These are phyloP conservation scores for Trichoderma sp. DNA, from an alignment of 2,329 filamentous ascomycete species.

Conservation along the genomic window DNA sequence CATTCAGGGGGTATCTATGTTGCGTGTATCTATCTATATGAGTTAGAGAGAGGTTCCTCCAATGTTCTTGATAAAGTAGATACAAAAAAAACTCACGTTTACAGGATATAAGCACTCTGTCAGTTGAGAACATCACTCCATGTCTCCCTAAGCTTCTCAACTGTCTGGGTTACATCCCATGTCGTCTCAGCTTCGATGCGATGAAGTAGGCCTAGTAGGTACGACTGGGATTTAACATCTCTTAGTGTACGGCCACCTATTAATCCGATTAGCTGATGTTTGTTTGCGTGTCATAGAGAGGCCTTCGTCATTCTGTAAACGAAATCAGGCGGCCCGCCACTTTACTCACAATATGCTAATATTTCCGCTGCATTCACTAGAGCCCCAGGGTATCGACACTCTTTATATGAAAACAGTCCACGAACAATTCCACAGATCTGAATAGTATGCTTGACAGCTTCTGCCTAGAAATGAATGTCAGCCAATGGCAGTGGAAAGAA, in stretches of 20 bases:
- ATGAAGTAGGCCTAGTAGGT: not conserved
- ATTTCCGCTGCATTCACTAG: slow-evolving; percentile 12
- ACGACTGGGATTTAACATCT: not conserved
- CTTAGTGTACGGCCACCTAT: not conserved
- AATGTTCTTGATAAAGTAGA: not conserved
- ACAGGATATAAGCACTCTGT: not conserved
- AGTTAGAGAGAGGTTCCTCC: not conserved
- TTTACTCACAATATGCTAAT: slow-evolving; percentile 3
- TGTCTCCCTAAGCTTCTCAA: not conserved
- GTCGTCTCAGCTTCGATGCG: slow-evolving; percentile 7
- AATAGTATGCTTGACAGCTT: not conserved
- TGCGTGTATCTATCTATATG: not conserved
- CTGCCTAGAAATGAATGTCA: not conserved
- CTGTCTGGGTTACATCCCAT: slow-evolving; percentile 8
- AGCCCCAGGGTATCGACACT: slow-evolving; percentile 2
- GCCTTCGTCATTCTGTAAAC: not conserved
- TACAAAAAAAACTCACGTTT: not conserved
- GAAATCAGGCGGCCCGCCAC: not conserved
- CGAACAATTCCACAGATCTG: not conserved
- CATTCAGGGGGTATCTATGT: not conserved
- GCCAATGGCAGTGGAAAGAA: not conserved
- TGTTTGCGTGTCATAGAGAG: not conserved
- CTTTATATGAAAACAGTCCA: not conserved
- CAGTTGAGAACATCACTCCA: not conserved
- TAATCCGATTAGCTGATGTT: not conserved